phyloP scores from a whole-genome alignment of 345 rosid species.

The Gossypium thurberi region DNA sequence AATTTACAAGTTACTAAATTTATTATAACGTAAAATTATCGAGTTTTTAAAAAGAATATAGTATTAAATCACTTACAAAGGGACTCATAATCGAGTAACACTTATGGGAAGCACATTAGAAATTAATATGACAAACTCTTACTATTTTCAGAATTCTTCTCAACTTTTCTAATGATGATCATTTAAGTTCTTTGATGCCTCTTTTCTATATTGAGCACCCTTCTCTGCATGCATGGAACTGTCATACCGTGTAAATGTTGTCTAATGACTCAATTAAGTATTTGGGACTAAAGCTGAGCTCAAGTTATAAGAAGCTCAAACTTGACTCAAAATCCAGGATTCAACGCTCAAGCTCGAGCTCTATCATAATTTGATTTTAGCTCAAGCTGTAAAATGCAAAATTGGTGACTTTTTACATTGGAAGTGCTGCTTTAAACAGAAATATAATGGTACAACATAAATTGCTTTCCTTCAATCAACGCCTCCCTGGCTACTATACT shows the following conservation, averaged over 20 bases:
- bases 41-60: too few relatives aligned
- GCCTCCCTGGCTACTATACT: not conserved
- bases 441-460: slow-evolving; percentile 6
- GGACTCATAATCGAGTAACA: too few relatives aligned
- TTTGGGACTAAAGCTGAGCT: not conserved
- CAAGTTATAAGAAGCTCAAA: too few relatives aligned
- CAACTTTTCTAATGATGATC: not conserved
- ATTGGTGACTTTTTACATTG: not conserved
- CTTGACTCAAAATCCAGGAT: too few relatives aligned
- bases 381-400: not conserved
- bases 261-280: not conserved
- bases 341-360: too few relatives aligned
- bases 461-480: slow-evolving; percentile 1
- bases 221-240: not conserved
- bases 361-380: too few relatives aligned
- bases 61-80: too few relatives aligned
- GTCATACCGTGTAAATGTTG: not conserved
- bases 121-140: not conserved
- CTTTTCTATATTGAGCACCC: not conserved
- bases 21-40: too few relatives aligned
- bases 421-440: not conserved
- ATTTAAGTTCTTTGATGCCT: not conserved
- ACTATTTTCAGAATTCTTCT: not conserved
- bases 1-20: too few relatives aligned
- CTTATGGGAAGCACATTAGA: too few relatives aligned